phyloP scores from a whole-genome alignment of 163 green algal genomes.

The Chlamydomonas reinhardtii region DNA sequence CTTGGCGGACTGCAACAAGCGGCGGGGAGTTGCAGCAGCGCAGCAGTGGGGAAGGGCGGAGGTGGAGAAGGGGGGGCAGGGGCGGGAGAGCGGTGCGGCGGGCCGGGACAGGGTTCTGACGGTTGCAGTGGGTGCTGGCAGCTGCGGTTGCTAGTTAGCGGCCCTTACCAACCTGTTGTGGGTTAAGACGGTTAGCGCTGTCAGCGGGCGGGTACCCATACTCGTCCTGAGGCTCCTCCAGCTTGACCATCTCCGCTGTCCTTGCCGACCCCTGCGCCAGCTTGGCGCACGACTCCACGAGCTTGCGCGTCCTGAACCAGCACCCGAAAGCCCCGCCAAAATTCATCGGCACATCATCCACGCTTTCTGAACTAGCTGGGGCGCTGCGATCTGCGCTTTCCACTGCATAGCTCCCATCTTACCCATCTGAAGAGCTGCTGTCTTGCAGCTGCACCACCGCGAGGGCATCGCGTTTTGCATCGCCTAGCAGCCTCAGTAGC shows the following conservation, averaged over 20 bases:
- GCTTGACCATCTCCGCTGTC: neutral
- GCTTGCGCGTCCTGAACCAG: neutral
- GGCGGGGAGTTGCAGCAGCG: too few species aligned
- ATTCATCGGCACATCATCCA: neutral
- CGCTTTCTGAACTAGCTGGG: too few species aligned
- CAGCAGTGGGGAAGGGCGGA: neutral
- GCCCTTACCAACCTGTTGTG: neutral
- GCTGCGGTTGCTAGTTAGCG: neutral
- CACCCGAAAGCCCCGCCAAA: neutral
- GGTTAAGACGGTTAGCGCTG: neutral
- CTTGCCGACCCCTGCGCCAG: neutral
- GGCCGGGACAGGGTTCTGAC: too few species aligned
- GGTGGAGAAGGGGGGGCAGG: neutral
- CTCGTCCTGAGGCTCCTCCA: neutral
- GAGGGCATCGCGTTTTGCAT: neutral
- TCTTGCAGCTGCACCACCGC: neutral
- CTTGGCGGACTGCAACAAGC: neutral
- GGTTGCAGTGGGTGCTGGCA: neutral
- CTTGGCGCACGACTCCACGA: neutral
- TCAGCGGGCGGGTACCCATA: neutral
- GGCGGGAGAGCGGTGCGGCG: too few species aligned
- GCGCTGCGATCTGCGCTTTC: too few species aligned
- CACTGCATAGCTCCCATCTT: neutral
- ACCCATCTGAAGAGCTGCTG: neutral
- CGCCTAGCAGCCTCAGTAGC: neutral